Base-by-base conservation (phyloP, 2,329 filamentous ascomycete species). In the Talaromyces sp. region DNA sequence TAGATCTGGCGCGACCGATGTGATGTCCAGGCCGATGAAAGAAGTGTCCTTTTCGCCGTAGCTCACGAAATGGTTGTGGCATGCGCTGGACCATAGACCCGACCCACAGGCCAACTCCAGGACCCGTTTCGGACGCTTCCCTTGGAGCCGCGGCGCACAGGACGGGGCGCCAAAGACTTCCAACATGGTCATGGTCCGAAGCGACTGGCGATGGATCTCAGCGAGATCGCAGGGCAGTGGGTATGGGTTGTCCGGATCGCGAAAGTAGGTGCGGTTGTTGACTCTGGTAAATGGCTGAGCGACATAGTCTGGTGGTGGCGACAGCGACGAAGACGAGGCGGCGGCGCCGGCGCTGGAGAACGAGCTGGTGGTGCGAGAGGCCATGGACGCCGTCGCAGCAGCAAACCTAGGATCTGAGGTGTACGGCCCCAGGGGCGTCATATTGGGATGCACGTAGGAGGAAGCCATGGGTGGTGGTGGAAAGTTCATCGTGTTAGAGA, bases 51-150 rank as follows among this genome's bases (percentile, higher is more conserved):
- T 83, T 30, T 56, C 44, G 14, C 91, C 91, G 60, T 85, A 81
- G 56, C 85, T 83, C 61, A 84, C 82, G 71, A 93, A 91, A 75
- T 91, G 89, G 40, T 91, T 86, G 74, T 96, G 89, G 73, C 91
- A 96, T 80, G 92, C 87, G 34, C 90, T 89, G 68, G 90, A 93
- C 93, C 93, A 97, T 72, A 96, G 90, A 28, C 87, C 94, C 23
- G 89, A 89, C 18, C 93, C 93, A 74, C 94, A 98, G 33, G 88
- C 92, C 36, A 97, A 78, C 71, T 98, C 94, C 28, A 98, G 82
- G 31, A 98, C 89, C 66, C 87, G 88, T 68, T 83, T 83, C 0
- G 93, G 93, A 23, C 90, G 87, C 54, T 86, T 85, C 65, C 85
- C 82, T 51, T 82, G 78, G 59, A 91, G 83, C 33, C 81, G 81